Evolutionary conservation across 768 basidiomycete genomes (phyloP), one percentile per base, ranked within the genome.

Genomic region (Saitozyma sp.): DNA sequence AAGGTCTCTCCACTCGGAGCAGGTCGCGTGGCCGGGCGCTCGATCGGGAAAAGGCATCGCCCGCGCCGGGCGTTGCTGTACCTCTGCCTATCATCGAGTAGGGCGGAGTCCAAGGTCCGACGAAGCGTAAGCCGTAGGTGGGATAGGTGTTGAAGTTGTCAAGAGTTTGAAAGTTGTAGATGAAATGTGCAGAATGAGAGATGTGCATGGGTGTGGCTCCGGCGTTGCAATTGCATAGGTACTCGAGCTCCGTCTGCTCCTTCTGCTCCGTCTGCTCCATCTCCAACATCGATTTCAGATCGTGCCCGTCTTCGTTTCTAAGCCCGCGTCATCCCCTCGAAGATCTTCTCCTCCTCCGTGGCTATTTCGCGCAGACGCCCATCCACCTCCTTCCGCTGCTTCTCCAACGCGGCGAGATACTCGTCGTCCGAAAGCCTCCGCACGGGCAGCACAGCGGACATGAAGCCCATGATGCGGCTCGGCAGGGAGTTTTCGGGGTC

Each of bases 341-440:
- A 73, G 45, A 75, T 48, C 50, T 54, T 66, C 39, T 60, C 50
- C 55, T 75, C 71, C 54, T 75, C 74, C 19, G 43, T 58, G 16
- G 69, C 65, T 42, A 75, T 75, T 50, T 64, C 67, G 37, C 19
- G 58, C 52, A 75, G 59, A 11, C 64, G 20, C 84, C 84, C 58
- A 75, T 82, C 64, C 86, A 88, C 81, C 9, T 76, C 78, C 5
- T 85, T 84, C 66, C 88, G 83, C 52, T 86, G 83, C 56, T 80
- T 80, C 73, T 84, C 86, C 71, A 92, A 72, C 62, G 83, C 84
- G 38, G 76, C 75, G 56, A 91, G 67, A 66, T 90, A 90, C 64
- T 89, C 87, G 53, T 91, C 88, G 65, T 92, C 86, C 7, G 89
- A 83, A 4, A 92, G 71, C 55, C 81, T 83, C 41, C 80, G 81